These are phyloP conservation scores for Wickerhamiella dianesei DNA, from an alignment of 805 yeast species.

Conservation along the genomic window DNA sequence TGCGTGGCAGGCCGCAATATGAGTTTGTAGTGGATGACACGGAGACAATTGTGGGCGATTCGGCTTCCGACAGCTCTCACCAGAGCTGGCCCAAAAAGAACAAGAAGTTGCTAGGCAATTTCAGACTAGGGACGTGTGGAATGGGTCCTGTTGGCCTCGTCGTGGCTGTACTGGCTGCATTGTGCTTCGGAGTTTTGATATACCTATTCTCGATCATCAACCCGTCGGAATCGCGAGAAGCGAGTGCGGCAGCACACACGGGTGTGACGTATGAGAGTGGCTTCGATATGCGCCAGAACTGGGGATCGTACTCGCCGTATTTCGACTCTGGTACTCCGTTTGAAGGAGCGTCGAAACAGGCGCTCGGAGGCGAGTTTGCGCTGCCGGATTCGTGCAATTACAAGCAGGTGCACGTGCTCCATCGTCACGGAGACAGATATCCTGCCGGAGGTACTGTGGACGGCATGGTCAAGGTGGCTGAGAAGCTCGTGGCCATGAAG, in stretches of 20 bases:
- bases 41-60: constrained; percentile 1
- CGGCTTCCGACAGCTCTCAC: background rate
- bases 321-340: constrained; percentile 27
- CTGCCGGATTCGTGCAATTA: constrained; percentile 34
- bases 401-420: constrained; percentile 55
- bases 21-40: constrained; percentile 8
- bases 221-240: constrained; percentile 9
- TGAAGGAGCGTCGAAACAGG: constrained; percentile 22
- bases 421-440: constrained; percentile 71
- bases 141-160: background rate
- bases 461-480: constrained; percentile 28
- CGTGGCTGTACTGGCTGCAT: background rate
- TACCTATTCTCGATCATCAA: background rate
- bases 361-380: constrained; percentile 20
- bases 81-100: background rate
- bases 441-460: constrained; percentile 37
- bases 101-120: background rate
- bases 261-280: constrained; percentile 25
- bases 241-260: constrained; percentile 27
- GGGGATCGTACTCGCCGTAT: constrained; percentile 31
- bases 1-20: constrained; percentile 1
- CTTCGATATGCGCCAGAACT: constrained; percentile 29
- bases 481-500: constrained; percentile 21
- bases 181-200: background rate
- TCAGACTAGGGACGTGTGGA: background rate